Conservation (phyloP, 768 basidiomycete species). For the Leccinum sublutescens region DNA sequence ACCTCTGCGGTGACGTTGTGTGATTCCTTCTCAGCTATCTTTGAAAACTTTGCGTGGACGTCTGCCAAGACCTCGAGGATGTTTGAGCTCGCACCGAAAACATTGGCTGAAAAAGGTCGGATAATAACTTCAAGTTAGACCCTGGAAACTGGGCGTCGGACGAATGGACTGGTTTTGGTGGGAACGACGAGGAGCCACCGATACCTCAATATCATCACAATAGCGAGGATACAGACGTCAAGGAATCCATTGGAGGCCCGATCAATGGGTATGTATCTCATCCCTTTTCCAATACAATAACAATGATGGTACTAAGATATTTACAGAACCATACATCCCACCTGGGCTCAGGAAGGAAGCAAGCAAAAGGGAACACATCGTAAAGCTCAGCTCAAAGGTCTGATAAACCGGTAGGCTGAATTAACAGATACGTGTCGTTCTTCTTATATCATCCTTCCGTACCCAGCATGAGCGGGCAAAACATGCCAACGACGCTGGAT, state of each 20-base stretch:
- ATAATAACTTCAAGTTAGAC: too few relatives aligned
- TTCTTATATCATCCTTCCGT: background rate
- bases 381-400: slow-evolving; percentile 83
- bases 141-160: too few relatives aligned
- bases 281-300: background rate
- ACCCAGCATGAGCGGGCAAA: slow-evolving; percentile 84
- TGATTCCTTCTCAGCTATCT: too few relatives aligned
- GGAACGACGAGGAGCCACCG: too few relatives aligned
- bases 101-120: too few relatives aligned
- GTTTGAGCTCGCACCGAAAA: too few relatives aligned
- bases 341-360: slow-evolving; percentile 66
- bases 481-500: slow-evolving; percentile 71
- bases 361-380: slow-evolving; percentile 36
- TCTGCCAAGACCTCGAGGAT: too few relatives aligned
- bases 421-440: background rate
- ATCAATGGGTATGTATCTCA: slow-evolving; percentile 13
- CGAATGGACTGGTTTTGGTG: too few relatives aligned
- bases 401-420: slow-evolving; percentile 71
- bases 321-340: slow-evolving; percentile 64
- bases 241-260: slow-evolving; percentile 1
- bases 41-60: too few relatives aligned
- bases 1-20: too few relatives aligned
- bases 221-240: background rate
- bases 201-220: background rate
- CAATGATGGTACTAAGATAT: background rate